Evolutionary conservation across 495 filamentous ascomycete genomes (phyloP), one percentile per base, ranked within the genome.

Genomic region (Aspergillus olivimuriae): DNA sequence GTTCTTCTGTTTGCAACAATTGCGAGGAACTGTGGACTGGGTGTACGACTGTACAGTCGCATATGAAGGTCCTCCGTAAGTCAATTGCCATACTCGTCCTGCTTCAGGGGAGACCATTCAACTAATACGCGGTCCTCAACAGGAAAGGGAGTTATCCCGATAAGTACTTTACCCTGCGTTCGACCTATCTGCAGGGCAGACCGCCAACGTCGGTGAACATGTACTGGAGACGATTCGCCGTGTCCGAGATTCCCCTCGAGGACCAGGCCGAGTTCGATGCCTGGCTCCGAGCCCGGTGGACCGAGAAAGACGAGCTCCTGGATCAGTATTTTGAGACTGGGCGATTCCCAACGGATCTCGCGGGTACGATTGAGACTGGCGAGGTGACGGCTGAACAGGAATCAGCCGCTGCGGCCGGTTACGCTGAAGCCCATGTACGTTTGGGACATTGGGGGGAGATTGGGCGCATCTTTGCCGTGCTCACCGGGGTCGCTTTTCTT

Each of bases 31-130:
- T 2, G 69, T 83, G 15, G 77, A 83, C 6, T 84, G 74, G 65
- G 69, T 84, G 23, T 85, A 85, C 56, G 81, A 85, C 53, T 82
- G 80, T 56, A 84, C 81, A 1, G 69, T 85, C 17, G 78, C 75
- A 24, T 85, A 85, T 50, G 80, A 83, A 58, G 81, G 81, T 9
- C 74, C 83, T 47, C 76, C 79, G 77, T 82, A 73, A 63, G 76
- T 75, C 37, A 22, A 17, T 21, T 30, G 24, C n/a, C 9, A 43
- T 20, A n/a, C 14, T 11, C 39, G 1, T 12, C n/a, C n/a, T n/a
- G n/a, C n/a, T n/a, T n/a, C n/a, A n/a, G n/a, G n/a, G n/a, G n/a
- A n/a, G n/a, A n/a, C n/a, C n/a, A n/a, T n/a, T n/a, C n/a, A n/a
- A n/a, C n/a, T n/a, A n/a, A n/a, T n/a, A n/a, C n/a, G n/a, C n/a